Conservation (phyloP, 441 rosid species). For the Bocquillonia castaneifolia region DNA sequence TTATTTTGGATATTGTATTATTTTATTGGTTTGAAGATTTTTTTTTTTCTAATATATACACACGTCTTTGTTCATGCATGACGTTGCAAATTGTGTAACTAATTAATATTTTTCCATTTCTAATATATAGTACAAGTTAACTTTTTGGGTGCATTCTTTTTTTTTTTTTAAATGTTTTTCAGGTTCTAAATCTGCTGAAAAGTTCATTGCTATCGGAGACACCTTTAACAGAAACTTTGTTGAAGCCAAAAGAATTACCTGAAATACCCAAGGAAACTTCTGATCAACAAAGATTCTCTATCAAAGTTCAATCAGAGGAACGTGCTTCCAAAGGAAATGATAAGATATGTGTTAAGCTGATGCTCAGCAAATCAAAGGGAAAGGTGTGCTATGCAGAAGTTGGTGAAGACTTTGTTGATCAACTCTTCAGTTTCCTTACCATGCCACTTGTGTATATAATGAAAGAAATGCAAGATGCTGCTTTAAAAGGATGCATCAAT, state of each 20-base stretch:
- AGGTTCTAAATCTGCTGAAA: slow-evolving; percentile 22
- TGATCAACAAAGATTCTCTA: neutral
- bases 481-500: slow-evolving; percentile 14
- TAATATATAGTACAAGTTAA: too few relatives aligned
- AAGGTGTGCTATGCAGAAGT: slow-evolving; percentile 28
- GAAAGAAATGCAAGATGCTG: slow-evolving; percentile 10
- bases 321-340: neutral
- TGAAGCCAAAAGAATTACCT: neutral
- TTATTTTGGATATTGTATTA: too few relatives aligned
- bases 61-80: too few relatives aligned
- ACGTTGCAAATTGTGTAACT: too few relatives aligned
- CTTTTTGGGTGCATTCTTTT: too few relatives aligned
- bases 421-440: slow-evolving; percentile 32
- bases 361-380: slow-evolving; percentile 25
- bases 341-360: slow-evolving; percentile 20
- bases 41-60: too few relatives aligned
- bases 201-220: slow-evolving; percentile 17
- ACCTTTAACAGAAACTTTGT: slow-evolving; percentile 22
- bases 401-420: slow-evolving; percentile 22
- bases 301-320: neutral
- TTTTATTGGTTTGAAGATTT: too few relatives aligned
- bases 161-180: too few relatives aligned
- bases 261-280: neutral
- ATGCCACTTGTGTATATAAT: slow-evolving; percentile 24
- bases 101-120: too few relatives aligned